Evolutionary conservation across 116 monocot species (phyloP), one percentile per base, ranked within the genome.

Genomic region (Iris pallida): DNA sequence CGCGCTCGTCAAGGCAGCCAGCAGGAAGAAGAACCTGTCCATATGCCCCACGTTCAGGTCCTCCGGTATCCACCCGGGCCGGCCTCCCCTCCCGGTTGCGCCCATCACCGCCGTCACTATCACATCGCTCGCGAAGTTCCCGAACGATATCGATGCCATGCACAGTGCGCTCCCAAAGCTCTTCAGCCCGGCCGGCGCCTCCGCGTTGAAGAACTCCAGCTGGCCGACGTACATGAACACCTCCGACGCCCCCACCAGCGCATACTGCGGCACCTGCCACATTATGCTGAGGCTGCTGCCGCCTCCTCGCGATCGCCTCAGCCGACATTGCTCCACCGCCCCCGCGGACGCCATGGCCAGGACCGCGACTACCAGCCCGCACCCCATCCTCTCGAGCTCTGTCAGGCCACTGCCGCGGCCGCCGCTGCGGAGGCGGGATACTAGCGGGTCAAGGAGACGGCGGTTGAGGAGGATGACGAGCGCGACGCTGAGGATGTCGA

Each of bases 131-230:
- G 61, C 49, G 40, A 74, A 89, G 55, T 70, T 89, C 66, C 88
- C 88, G 2, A 75, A 42, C 1, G 88, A 75, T 70, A 85, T 79
- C 0, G 82, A 85, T 16, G 84, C 71, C 61, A 89, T 47, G 47
- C 69, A 85, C 17, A 85, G 65, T 0, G 89, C 81, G 42, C 85
- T 82, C 16, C 82, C 85, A 40, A 89, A 79, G 82, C 89, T 89
- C 70, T 85, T 89, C 48, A 89, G 30, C 11, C 85, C 75, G 19
- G 79, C 77, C 0, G 89, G 89, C 13, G 73, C 63, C 77, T 84
- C 63, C 7, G 65, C 53, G 16, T 88, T 84, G 85, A 85, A 88
- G 74, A 88, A 88, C 55, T 88, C 88, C 52, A 85, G 66, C 79
- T 80, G 80, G 5, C 73, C 76, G 4, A 88, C 83, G 55, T 83